phyloP scores from a whole-genome alignment of 2,329 filamentous ascomycete genomes.

The Aspergillus fijiensis region DNA sequence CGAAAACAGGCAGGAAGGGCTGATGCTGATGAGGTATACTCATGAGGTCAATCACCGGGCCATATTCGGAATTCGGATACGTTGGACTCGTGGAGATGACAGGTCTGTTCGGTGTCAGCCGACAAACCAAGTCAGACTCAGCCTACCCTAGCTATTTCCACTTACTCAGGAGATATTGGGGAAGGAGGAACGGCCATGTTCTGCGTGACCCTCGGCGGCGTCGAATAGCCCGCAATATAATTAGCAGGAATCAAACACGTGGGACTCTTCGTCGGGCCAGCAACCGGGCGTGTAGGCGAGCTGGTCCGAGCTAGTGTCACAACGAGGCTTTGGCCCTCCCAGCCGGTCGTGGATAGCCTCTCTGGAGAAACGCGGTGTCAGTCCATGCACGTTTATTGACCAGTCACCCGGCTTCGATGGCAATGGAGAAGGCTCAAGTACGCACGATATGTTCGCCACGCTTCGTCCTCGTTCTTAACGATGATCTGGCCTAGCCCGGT shows the following conservation, averaged over 20 bases:
- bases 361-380: conserved; percentile 30
- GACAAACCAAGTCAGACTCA: background rate
- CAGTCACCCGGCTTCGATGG: background rate
- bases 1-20: conserved; percentile 30
- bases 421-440: conserved; percentile 3
- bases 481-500: conserved; percentile 47
- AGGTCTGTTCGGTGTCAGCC: conserved; percentile 4
- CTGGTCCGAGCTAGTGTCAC: conserved; percentile 43
- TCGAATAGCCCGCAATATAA: conserved; percentile 35
- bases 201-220: conserved; percentile 30
- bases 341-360: conserved; percentile 42
- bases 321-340: conserved; percentile 45
- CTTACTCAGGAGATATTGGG: conserved; percentile 40
- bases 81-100: conserved; percentile 8
- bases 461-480: conserved; percentile 46
- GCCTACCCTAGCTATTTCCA: background rate
- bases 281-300: conserved; percentile 43
- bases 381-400: background rate
- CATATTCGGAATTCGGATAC: conserved; percentile 30
- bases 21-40: conserved; percentile 23
- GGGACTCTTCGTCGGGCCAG: conserved; percentile 43
- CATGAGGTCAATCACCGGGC: conserved; percentile 25
- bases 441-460: conserved; percentile 46
- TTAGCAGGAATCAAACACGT: conserved; percentile 26
- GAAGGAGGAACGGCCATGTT: conserved; percentile 35